Conservation (phyloP, 257 asterid species). For the Osmanthus fragrans region DNA sequence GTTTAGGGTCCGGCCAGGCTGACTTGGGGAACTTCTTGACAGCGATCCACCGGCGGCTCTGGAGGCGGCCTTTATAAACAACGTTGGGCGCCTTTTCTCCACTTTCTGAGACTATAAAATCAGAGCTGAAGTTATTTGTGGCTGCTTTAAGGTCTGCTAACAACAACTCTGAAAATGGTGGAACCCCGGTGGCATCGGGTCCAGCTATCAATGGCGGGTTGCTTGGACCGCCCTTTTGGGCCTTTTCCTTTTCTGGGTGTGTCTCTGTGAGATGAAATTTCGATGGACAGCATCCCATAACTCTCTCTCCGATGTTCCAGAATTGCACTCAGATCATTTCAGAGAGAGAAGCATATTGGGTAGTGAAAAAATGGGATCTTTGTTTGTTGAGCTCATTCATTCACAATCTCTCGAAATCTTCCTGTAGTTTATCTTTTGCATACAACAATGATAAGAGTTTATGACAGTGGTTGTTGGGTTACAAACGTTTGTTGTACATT, state of each 20-base stretch:
- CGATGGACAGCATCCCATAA: slow-evolving; percentile 65
- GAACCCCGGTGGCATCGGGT: slow-evolving; percentile 36
- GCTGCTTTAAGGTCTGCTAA: slow-evolving; percentile 60
- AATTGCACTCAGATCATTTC: slow-evolving; percentile 15
- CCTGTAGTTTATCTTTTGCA: background rate
- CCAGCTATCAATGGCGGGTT: slow-evolving; percentile 26
- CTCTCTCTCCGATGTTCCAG: slow-evolving; percentile 20
- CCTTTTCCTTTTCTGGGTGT: slow-evolving; percentile 45
- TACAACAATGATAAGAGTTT: too few relatives aligned
- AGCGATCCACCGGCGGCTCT: slow-evolving; percentile 65
- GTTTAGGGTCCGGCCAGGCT: slow-evolving; percentile 77
- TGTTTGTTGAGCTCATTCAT: slow-evolving; percentile 18
- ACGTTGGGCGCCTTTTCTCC: slow-evolving; percentile 71
- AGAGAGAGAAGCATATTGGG: slow-evolving; percentile 14
- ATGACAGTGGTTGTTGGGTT: slow-evolving; percentile 16
- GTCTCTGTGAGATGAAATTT: slow-evolving; percentile 39
- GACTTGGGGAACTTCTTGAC: slow-evolving; percentile 62
- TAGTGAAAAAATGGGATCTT: slow-evolving; percentile 28
- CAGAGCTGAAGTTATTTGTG: slow-evolving; percentile 63
- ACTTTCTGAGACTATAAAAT: slow-evolving; percentile 65
- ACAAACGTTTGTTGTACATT: slow-evolving; percentile 1
- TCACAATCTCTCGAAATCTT: slow-evolving; percentile 20
- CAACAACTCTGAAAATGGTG: slow-evolving; percentile 50
- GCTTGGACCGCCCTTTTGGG: slow-evolving; percentile 23
- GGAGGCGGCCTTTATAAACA: slow-evolving; percentile 67